Percentiles rank a stretch among this genome's conserved stretches.
Conservation (phyloP, 1,139 yeast species). For the Arxiozyma bovina region DNA sequence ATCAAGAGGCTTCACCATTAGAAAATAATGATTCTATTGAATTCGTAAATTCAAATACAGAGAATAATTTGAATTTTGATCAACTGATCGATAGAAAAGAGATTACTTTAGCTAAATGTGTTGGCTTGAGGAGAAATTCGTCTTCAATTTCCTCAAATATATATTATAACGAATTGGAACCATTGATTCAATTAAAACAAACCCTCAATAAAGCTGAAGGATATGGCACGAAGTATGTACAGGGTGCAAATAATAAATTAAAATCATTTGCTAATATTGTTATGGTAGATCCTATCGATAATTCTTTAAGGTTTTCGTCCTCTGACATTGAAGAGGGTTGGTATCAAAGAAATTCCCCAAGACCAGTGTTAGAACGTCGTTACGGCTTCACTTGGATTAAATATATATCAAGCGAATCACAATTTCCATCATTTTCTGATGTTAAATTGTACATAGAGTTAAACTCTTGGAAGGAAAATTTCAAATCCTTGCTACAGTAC, state of each 20-base stretch:
- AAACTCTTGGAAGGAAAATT: neutral
- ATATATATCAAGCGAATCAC: neutral
- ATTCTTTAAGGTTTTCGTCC: conserved; percentile 15
- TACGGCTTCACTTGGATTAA: conserved; percentile 10
- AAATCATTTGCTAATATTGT: conserved; percentile 6
- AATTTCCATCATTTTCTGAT: neutral
- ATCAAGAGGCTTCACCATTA: conserved; percentile 15
- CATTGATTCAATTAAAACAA: neutral
- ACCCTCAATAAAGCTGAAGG: conserved; percentile 9
- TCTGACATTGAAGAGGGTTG: conserved; percentile 7
- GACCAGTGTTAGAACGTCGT: conserved; percentile 5
- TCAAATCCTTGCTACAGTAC: neutral
- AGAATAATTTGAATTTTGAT: neutral
- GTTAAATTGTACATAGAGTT: neutral
- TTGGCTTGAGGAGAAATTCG: conserved; percentile 23
- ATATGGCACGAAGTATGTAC: neutral
- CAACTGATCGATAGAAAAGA: conserved; percentile 13
- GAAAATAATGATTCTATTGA: neutral
- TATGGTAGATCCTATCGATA: conserved; percentile 16
- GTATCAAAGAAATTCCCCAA: neutral
- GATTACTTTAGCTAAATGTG: conserved; percentile 28
- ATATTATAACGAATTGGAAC: conserved; percentile 15
- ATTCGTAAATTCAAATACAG: neutral
- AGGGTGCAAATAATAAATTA: neutral
- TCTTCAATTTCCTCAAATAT: conserved; percentile 29